phyloP scores from a whole-genome alignment of 2,329 filamentous ascomycete species.

The Cadophora sp. region DNA sequence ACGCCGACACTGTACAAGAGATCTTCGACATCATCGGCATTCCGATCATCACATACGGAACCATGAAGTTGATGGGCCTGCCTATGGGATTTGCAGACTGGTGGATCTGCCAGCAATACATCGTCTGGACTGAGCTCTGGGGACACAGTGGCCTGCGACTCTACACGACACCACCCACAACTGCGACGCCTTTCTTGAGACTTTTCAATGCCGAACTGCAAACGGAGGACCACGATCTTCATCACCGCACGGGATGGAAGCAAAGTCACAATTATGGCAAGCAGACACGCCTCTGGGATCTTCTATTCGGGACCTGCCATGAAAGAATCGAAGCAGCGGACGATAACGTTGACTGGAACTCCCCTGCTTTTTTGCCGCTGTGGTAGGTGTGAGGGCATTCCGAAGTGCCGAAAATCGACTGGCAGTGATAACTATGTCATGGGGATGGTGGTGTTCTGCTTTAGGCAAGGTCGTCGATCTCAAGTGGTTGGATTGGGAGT shows the following conservation, averaged over 20 bases:
- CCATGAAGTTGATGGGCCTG: background rate
- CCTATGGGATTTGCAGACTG: slow-evolving; percentile 7
- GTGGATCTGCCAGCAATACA: slow-evolving; percentile 9
- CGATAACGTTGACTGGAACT: background rate
- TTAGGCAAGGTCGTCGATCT: background rate
- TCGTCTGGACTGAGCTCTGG: slow-evolving; percentile 6
- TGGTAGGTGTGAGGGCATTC: background rate
- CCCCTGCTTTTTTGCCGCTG: background rate
- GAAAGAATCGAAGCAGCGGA: background rate
- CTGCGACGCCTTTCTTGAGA: background rate
- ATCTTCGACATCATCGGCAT: slow-evolving; percentile 9
- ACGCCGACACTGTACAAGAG: slow-evolving; percentile 1
- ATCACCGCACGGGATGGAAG: slow-evolving; percentile 1
- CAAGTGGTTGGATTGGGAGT: background rate
- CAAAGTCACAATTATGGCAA: slow-evolving; percentile 5
- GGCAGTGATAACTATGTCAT: background rate
- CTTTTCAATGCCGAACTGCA: background rate
- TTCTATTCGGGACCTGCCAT: background rate
- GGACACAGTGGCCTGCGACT: background rate
- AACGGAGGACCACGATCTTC: slow-evolving; percentile 4
- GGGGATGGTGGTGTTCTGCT: background rate
- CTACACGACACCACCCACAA: background rate
- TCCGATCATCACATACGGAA: slow-evolving; percentile 3
- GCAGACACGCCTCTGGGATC: slow-evolving; percentile 6
- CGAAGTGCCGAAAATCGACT: background rate